Conservation (phyloP, 495 filamentous ascomycete genomes). For the Venustampulla echinocandica region DNA sequence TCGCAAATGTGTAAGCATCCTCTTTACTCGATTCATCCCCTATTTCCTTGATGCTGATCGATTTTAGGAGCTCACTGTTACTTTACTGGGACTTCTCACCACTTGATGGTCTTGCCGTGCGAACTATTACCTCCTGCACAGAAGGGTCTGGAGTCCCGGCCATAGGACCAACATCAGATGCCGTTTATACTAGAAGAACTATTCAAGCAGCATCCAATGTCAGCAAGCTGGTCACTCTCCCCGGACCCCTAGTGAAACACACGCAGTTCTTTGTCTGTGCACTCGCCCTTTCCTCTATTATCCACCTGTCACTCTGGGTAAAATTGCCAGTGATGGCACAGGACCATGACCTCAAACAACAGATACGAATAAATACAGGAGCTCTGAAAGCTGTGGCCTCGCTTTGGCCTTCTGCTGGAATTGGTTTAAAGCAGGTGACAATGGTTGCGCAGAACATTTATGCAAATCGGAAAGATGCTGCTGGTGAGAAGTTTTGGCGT, state of each 20-base stretch:
- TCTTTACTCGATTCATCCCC: not conserved
- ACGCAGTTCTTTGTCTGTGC: conserved; percentile 84
- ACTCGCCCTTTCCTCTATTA: conserved; percentile 54
- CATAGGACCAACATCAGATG: conserved; percentile 39
- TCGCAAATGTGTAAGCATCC: conserved; percentile 49
- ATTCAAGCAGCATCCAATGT: conserved; percentile 67
- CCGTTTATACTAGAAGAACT: conserved; percentile 68
- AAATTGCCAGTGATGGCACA: conserved; percentile 37
- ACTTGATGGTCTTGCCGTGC: conserved; percentile 40
- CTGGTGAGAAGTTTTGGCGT: conserved; percentile 40
- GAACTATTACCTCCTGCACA: conserved; percentile 45
- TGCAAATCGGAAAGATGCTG: conserved; percentile 36
- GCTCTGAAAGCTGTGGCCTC: conserved; percentile 61
- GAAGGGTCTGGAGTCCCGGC: conserved; percentile 41
- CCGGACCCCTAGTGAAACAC: conserved; percentile 61
- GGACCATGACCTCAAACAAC: conserved; percentile 63
- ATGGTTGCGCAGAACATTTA: conserved; percentile 55
- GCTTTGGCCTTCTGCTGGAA: conserved; percentile 66
- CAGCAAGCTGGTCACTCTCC: conserved; percentile 64
- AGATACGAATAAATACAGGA: conserved; percentile 69
- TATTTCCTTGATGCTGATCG: not conserved
- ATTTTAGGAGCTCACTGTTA: conserved; percentile 43
- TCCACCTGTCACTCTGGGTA: conserved; percentile 50
- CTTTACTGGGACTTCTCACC: conserved; percentile 61
- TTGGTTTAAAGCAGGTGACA: conserved; percentile 61